Evolutionary conservation across 257 asterid genomes (phyloP), one percentile per base, ranked within the genome.

Genomic region (Euphrasia confusa): DNA sequence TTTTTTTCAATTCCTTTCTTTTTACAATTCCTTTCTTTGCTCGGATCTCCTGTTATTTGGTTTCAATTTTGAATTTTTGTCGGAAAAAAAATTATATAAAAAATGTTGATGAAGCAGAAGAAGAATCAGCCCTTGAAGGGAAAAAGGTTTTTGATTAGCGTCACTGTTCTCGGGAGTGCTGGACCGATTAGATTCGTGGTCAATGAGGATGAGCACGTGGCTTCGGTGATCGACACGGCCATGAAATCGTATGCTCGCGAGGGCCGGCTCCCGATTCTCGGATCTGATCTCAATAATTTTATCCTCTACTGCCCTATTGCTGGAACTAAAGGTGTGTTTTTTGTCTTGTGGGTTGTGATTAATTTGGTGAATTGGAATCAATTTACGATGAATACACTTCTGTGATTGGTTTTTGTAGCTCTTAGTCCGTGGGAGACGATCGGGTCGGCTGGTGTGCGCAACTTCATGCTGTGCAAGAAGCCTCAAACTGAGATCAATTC

Each of bases 111-210:
- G 72, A 89, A 88, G 84, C 86, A 73, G 73, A 91, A 91, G 95
- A 91, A 89, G 94, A 86, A 66, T 67, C 84, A 61, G 72, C 65
- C 84, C 21, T 67, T 59, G 7, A 83, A 82, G 69, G 95, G 94
- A 1, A 84, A 77, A 54, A 75, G 97, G 77, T 64, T 91, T 18
- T 61, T 91, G 81, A 71, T 91, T 30, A 83, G 87, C 71, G 79
- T 88, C 0, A 91, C 92, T 17, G 92, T 91, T 39, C 65, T 86
- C 1, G 98, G 98, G 4, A 88, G 97, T 21, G 84, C 98, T 9
- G 98, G 98, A 0, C 98, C 98, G 59, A 81, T 91, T 66, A 86
- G 95, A 7, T 88, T 91, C 68, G 95, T 91, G 13, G 95, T 89
- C 14, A 83, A 77, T 40, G 97, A 91, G 73, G 83, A 70, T 13